Base-by-base conservation (phyloP, 352 stramenopile genomes). In the Pythium apleroticum region DNA sequence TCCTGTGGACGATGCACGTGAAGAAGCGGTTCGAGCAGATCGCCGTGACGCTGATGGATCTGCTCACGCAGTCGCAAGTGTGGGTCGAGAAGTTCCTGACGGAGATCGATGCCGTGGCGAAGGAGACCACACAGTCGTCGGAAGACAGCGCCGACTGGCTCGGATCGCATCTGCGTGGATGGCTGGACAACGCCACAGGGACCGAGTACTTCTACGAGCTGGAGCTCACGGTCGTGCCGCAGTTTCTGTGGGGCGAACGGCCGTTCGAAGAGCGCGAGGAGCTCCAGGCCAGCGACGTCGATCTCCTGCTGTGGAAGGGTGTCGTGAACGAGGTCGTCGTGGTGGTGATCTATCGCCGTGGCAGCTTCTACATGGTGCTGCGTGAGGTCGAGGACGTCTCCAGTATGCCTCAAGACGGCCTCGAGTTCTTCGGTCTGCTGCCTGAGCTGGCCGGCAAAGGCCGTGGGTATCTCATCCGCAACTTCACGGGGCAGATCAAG, bases 171-270 rank as follows among this genome's bases (percentile, higher is more conserved):
- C 57, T 90, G 25, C 74, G 73, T 24, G 72, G 65, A n/a, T 90
- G 81, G 81, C 56, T 90, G 17, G 76, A 86, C 35, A 65, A 69
- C 8, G 64, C 78, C 11, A 75, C 86, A 30, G 74, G 79, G 0
- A 68, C 61, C 0, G 81, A 90, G 41, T 76, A 71, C 0, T 89
- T 90, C 52, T 90, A 85, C 25, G 81, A 90, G 66, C 66, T 90
- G 4, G 81, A 87, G 41, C 64, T 88, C 0, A 39, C 31, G 6
- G 57, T 73, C 49, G 19, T 52, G 3, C 52, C 52, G 8, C 24
- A 33, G 30, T 39, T 43, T 28, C 60, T 64, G 57, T 75, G 10
- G 46, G 68, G 35, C 61, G 52, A 30, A 35, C 52, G 48, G 22
- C 35, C 55, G 31, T 33, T 66, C 10, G 61, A 70, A 57, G 52